Evolutionary conservation across 1,139 yeast genomes (phyloP).

Genomic region (Sugiyamaella grinbergsii): DNA sequence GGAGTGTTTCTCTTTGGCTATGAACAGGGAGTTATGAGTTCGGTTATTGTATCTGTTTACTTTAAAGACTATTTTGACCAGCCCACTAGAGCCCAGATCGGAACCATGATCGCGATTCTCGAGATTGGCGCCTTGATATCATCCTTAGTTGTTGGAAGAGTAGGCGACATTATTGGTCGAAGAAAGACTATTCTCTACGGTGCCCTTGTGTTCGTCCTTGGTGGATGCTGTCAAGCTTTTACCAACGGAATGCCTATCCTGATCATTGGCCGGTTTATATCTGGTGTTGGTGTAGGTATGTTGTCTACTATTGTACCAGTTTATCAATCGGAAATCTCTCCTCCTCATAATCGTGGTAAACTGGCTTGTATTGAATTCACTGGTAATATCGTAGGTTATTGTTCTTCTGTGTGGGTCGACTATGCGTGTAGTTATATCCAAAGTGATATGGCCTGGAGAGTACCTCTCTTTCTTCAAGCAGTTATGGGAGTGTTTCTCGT

Average conservation of each 20-base stretch:
- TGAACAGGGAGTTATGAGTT: constrained; percentile 91
- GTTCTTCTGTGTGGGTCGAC: constrained; percentile 89
- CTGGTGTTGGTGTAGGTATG: constrained; percentile 88
- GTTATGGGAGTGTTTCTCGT: constrained; percentile 69
- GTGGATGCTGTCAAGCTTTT: constrained; percentile 74
- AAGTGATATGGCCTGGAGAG: constrained; percentile 67
- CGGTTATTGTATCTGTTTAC: constrained; percentile 66
- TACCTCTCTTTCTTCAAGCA: constrained; percentile 77
- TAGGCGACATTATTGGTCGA: constrained; percentile 82
- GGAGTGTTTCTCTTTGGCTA: constrained; percentile 88
- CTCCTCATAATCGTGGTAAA: constrained; percentile 85
- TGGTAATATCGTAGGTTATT: constrained; percentile 85
- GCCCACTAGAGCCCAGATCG: constrained; percentile 69
- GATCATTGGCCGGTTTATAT: constrained; percentile 72
- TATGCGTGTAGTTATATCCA: constrained; percentile 69
- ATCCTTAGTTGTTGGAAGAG: constrained; percentile 71
- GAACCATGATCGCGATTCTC: constrained; percentile 80
- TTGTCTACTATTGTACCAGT: constrained; percentile 95
- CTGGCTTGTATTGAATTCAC: constrained; percentile 92
- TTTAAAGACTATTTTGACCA: constrained; percentile 73
- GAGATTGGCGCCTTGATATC: constrained; percentile 85
- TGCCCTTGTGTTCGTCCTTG: constrained; percentile 74
- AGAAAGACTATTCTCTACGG: constrained; percentile 81
- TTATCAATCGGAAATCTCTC: constrained; percentile 88
- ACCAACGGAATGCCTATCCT: constrained; percentile 54